Evolutionary conservation across 2,329 filamentous ascomycete genomes (phyloP), one percentile per base, ranked within the genome.

Genomic region (Monosporascus sp.): DNA sequence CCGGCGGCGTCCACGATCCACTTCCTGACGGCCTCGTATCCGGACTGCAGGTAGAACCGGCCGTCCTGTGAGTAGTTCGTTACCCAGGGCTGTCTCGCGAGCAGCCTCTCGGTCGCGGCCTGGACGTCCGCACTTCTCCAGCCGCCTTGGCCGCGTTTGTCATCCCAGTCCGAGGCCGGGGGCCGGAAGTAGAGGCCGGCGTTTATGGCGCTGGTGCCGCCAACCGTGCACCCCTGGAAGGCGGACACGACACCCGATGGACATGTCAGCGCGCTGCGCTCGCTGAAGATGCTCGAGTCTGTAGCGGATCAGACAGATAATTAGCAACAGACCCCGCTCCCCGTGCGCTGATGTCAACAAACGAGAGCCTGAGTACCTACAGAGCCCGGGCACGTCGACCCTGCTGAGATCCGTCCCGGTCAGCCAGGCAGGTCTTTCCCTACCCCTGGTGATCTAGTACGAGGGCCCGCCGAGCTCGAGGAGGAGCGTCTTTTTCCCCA

Each of bases 111-210:
- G 5, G 75, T 78, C 0, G 78, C 76, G n/a, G 60, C 61, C 44
- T 70, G 58, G 58, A 82, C 74, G 54, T 81, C 78, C 1, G 61
- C 63, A 45, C 72, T 76, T 61, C 78, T 79, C 79, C 79, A 82
- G 15, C 74, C 76, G 0, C 64, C 55, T 0, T 77, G 77, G 50
- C 75, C 9, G 3, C 9, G 74, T 49, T 77, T 79, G 7, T 71
- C 63, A 58, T 81, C 75, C 70, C 75, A 81, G 56, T 81, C 78
- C 1, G 74, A 75, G 1, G 75, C 72, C 1, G 78, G 78, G 6
- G 78, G 78, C 55, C 80, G 73, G 55, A 80, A 79, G 62, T 74
- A 80, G 1, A 81, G 62, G 8, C 78, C 78, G 6, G 78, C 78
- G 52, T 81, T 81, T 64, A 81, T 78, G 9, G 78, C 77, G 47